phyloP scores from a whole-genome alignment of 169 alveolate genomes.

The Cryptosporidium tyzzeri region DNA sequence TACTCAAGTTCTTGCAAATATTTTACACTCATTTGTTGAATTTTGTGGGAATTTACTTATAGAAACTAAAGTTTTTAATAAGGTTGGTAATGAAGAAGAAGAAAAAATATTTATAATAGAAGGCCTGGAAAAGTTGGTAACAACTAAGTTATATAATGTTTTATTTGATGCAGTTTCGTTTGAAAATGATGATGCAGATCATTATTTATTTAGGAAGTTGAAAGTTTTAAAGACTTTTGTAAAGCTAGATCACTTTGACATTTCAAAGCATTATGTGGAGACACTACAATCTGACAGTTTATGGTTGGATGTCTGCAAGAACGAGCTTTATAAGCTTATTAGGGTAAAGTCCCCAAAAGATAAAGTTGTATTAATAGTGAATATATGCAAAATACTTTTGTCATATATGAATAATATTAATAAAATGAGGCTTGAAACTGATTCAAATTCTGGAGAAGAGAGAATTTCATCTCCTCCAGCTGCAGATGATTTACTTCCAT shows the following conservation, averaged over 20 bases:
- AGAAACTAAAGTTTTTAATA: conserved; percentile 16
- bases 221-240: conserved; percentile 60
- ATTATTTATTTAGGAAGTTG: conserved; percentile 50
- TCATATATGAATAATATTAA: conserved; percentile 66
- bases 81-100: conserved; percentile 20
- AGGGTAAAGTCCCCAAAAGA: conserved; percentile 72
- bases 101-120: conserved; percentile 35
- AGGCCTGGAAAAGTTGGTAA: conserved; percentile 60
- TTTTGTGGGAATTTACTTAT: conserved; percentile 42
- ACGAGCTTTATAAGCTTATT: conserved; percentile 50
- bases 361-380: conserved; percentile 63
- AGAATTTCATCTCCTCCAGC: conserved; percentile 78
- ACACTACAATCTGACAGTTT: conserved; percentile 32
- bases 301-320: conserved; percentile 65
- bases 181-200: conserved; percentile 63
- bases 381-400: conserved; percentile 51
- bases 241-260: conserved; percentile 62
- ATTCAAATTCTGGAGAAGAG: background rate
- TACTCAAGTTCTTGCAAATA: conserved; percentile 18
- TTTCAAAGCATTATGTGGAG: conserved; percentile 46
- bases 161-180: conserved; percentile 60
- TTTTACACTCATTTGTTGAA: conserved; percentile 22
- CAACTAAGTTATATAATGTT: conserved; percentile 60
- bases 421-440: conserved; percentile 12
- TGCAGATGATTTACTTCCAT: conserved; percentile 89